Evolutionary conservation across 495 filamentous ascomycete species (phyloP).

Genomic region (Aspergillus taichungensis): DNA sequence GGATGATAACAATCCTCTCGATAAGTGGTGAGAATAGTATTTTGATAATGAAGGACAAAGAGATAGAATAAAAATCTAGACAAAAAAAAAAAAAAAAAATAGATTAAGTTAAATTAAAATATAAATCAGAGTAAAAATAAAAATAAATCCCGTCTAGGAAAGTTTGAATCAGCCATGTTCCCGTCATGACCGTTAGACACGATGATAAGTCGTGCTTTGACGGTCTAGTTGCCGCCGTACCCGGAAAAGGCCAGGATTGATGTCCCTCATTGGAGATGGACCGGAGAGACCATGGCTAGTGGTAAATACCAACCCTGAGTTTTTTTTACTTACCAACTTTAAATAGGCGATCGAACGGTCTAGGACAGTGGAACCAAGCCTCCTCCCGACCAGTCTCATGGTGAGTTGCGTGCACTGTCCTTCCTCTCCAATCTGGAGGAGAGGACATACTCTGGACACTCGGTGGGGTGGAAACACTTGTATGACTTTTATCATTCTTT

Average conservation of each 20-base stretch:
- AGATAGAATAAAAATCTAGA: conserved; percentile 2
- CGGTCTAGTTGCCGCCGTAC: conserved; percentile 11
- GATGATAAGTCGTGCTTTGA: conserved; percentile 1
- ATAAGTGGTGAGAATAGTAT: not conserved
- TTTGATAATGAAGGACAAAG: not conserved
- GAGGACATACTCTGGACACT: not conserved
- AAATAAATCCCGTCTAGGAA: not conserved
- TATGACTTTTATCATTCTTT: too few relatives aligned
- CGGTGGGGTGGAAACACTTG: too few relatives aligned
- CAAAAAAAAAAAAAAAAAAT: not conserved
- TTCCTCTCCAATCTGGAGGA: conserved; percentile 6
- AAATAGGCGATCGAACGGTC: conserved; percentile 24
- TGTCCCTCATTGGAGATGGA: not conserved
- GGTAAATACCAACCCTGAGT: conserved; percentile 4
- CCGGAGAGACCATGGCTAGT: not conserved
- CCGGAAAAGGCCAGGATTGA: conserved; percentile 5
- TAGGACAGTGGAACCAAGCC: conserved; percentile 20
- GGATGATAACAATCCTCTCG: not conserved
- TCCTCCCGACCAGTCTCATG: conserved; percentile 10
- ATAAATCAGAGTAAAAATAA: not conserved
- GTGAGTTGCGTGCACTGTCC: not conserved
- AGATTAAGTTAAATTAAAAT: not conserved
- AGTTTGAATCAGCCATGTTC: not conserved
- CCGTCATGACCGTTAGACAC: not conserved
- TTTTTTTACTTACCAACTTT: conserved; percentile 12